Evolutionary conservation across 129 eudicot genomes (phyloP), one percentile per base, ranked within the genome.

Genomic region (Artemisia argyi): DNA sequence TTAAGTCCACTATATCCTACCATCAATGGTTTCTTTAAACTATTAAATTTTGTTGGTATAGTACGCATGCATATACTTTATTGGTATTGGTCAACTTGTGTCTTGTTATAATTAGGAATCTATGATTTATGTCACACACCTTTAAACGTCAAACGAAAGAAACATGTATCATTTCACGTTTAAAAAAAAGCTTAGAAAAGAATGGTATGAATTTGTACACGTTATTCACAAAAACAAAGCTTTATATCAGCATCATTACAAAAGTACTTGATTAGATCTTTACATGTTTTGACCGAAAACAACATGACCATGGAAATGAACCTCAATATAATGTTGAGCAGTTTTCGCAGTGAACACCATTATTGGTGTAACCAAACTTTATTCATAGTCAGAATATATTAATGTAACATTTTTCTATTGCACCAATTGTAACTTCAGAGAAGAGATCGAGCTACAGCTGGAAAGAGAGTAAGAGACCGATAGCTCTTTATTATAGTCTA

Each of bases 271-370:
- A 72, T 69, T 54, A 53, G 48, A 53, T 10, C 16, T 3, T 58
- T 3, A 58, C 13, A 4, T 70, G 20, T 39, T 70, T 53, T n/a
- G n/a, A 71, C n/a, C 57, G 67, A 71, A 71, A 58, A 58, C 48
- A 72, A 72, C 76, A 8, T 58, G 76, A 11, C 16, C 24, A 8
- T 13, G 49, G 26, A n/a, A 46, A 26, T 46, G 47, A 57, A 60
- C 68, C 76, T 72, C 48, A 47, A 24, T 58, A 72, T 11, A 17
- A 3, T 26, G 26, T 22, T 47, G 12, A 46, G 11, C 54, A 70
- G 32, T 54, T 53, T 53, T 69, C 11, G 7, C 35, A n/a, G 16
- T 8, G 24, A 53, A 69, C 20, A 24, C 65, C 44, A 58, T 71
- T 42, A 72, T 72, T 72, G 68, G 15, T 58, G 46, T 11, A 22